Conservation (phyloP, 345 rosid species). For the Salix arbutifolia region DNA sequence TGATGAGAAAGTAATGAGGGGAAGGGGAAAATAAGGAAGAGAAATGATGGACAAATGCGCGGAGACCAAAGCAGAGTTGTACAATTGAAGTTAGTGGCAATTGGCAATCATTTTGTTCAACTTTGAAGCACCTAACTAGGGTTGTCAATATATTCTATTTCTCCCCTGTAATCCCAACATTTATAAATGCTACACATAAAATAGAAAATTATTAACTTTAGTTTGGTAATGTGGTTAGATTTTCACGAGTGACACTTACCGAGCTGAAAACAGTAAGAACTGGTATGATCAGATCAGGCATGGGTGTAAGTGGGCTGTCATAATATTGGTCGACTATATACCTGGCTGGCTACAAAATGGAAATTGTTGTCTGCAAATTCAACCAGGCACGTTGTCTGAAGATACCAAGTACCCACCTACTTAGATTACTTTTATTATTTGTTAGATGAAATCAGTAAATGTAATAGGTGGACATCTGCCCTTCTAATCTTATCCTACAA, state of each 20-base stretch:
- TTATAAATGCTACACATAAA: background rate
- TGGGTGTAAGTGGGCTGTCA: background rate
- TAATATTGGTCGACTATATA: background rate
- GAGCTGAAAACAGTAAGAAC: background rate
- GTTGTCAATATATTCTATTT: background rate
- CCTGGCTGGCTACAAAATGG: background rate
- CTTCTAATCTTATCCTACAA: background rate
- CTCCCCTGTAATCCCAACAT: background rate
- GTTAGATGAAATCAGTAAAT: background rate
- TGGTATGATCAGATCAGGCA: background rate
- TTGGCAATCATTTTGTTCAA: conserved; percentile 32
- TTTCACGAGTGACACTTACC: background rate
- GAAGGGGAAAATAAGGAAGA: conserved; percentile 17
- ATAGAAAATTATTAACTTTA: background rate
- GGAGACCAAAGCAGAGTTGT: conserved; percentile 29
- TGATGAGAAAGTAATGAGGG: conserved; percentile 4
- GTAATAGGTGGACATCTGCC: background rate
- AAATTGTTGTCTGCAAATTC: background rate
- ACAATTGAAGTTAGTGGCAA: conserved; percentile 41
- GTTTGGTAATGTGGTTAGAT: background rate
- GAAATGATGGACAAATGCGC: conserved; percentile 16
- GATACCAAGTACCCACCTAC: background rate
- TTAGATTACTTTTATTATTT: background rate
- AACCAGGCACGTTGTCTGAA: background rate
- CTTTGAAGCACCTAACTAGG: conserved; percentile 30